Conservation (phyloP, 371 early-diverging fungal species). For the Conidiobolus incongruus region DNA sequence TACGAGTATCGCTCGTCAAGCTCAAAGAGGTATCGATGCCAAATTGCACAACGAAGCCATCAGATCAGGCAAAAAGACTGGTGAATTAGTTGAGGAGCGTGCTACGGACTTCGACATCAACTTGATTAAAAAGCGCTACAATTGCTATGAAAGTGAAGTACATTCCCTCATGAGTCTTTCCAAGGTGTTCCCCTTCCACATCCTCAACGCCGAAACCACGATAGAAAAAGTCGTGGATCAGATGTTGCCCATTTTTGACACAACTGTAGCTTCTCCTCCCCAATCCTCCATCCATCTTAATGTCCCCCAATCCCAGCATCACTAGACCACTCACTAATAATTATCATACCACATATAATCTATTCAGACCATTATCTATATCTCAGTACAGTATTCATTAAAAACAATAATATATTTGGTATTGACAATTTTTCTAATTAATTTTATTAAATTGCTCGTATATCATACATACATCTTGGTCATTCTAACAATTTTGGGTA, state of each 20-base stretch:
- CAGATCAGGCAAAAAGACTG: constrained; percentile 26
- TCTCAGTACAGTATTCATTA: too few relatives aligned
- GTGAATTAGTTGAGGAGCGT: constrained; percentile 33
- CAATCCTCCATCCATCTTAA: too few relatives aligned
- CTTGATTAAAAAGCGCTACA: constrained; percentile 1
- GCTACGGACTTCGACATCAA: constrained; percentile 35
- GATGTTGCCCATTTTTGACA: background rate
- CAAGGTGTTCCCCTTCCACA: constrained; percentile 1
- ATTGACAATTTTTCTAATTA: too few relatives aligned
- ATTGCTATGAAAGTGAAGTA: background rate
- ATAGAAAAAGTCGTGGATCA: constrained; percentile 41
- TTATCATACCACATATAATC: too few relatives aligned
- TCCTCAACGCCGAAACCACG: constrained; percentile 1
- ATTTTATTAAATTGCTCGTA: too few relatives aligned
- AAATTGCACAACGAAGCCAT: constrained; percentile 33
- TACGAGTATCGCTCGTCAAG: constrained; percentile 29
- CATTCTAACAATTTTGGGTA: too few relatives aligned
- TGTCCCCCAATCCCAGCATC: too few relatives aligned
- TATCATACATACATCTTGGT: too few relatives aligned
- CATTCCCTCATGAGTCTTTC: background rate
- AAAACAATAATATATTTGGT: too few relatives aligned
- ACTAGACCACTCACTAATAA: too few relatives aligned
- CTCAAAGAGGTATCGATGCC: constrained; percentile 27
- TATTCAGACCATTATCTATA: too few relatives aligned
- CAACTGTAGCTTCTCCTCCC: too few relatives aligned